Base-by-base conservation (phyloP, 2,329 filamentous ascomycete species). In the Emericellopsis cladophorae region DNA sequence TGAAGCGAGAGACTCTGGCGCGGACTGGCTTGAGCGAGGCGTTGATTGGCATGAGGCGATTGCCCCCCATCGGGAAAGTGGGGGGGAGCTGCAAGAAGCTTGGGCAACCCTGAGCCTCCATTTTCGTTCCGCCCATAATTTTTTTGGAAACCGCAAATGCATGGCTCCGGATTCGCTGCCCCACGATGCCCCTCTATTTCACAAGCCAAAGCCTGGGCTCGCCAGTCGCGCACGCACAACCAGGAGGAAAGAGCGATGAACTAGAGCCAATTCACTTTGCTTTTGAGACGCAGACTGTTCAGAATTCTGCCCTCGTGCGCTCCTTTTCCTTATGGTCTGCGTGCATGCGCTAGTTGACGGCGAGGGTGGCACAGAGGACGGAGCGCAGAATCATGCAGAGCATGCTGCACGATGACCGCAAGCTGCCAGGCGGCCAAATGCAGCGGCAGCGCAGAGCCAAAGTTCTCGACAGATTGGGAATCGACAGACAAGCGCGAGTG, bases 111-210 rank as follows among this genome's bases (percentile, higher is more conserved):
- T 9, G 33, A 35, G 15, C 33, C 33, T 15, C 33, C n/a, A 35
- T 10, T 11, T 39, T 26, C 18, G 24, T 26, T n/a, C 31, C 33
- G n/a, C 35, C 14, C 18, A 22, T 40, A 22, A 26, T 33, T 33
- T 35, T 42, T 38, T 41, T 37, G 21, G 14, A 10, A n/a, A 38
- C 14, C 24, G 10, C 32, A 40, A 40, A 40, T 40, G 32, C 42
- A 15, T 15, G 21, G 14, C 34, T 40, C 33, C 42, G 42, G 42
- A 40, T 43, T 43, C 42, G 42, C 34, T 33, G 34, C 26, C 38
- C n/a, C 14, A 18, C 26, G 15, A 22, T 32, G 38, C 38, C 38
- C 38, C 38, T 40, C 38, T 26, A 15, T 35, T 22, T 37, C 36
- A 37, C 36, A 37, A 10, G 36, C 36, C 36, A 21, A 22, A 36